Base-by-base conservation (phyloP, 306 rosid genomes). In the Vigna trinervia region DNA sequence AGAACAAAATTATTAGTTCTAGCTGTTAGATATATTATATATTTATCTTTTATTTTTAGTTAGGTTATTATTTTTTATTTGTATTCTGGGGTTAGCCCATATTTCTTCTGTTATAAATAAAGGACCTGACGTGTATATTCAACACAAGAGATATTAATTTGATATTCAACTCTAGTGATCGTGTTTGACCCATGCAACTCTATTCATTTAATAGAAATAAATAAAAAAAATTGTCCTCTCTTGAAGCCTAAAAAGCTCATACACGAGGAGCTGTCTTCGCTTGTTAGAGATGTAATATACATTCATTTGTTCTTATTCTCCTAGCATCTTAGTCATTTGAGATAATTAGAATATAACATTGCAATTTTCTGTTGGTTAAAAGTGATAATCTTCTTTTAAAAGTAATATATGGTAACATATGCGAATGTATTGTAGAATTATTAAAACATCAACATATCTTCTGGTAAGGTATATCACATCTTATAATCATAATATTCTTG, bases 401-500 rank as follows among this genome's bases (percentile, higher is more conserved):
- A 26, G 50, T 19, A 28, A 48, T 28, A 67, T 36, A 46, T 48
- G 12, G 58, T 82, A 58, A 11, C 51, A 39, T 68, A 48, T 53
- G 56, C 53, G 48, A 68, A 75, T 26, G 66, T 30, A 38, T 41
- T 30, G 60, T 51, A 43, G 38, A 79, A 57, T 58, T 69, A 45
- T 48, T 53, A 17, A 47, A 61, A 7, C 66, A 74, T 43, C 15
- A 26, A 12, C 68, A 39, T 41, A 65, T 45, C 70, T 50, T 50
- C 28, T 60, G 41, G n/a, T 65, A 38, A 34, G 36, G 61, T 51
- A 8, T 41, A 34, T 85, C 12, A 41, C 46, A 41, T 41, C 22
- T 41, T 72, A 8, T 67, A 60, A 67, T 71, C 43, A 36, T 79
- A 73, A 20, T 76, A 6, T 65, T 73, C 4, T 38, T 80, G 46